Evolutionary conservation across 345 rosid species (phyloP).

Genomic region (Sisymbrium altissimum): DNA sequence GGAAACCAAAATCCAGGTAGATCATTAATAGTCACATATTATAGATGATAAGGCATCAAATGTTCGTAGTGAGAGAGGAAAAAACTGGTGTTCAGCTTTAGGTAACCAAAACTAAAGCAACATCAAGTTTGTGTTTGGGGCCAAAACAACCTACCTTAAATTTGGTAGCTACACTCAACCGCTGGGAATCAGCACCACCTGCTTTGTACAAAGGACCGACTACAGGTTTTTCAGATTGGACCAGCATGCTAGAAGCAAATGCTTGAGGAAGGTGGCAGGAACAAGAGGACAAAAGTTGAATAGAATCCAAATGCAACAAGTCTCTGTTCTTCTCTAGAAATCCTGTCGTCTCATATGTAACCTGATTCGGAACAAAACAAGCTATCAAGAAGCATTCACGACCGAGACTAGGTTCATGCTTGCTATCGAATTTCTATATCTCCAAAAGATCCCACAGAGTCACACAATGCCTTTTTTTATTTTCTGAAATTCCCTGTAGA

Average conservation of each 20-base stretch:
- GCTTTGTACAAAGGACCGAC: slow-evolving; percentile 83
- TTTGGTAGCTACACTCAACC: slow-evolving; percentile 86
- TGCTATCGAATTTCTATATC: not conserved
- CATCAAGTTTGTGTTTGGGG: not conserved
- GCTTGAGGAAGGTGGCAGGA: slow-evolving; percentile 82
- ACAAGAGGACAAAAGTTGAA: slow-evolving; percentile 85
- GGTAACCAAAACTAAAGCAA: not conserved
- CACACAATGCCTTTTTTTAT: not conserved
- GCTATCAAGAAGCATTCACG: slow-evolving; percentile 24
- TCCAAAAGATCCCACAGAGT: not conserved
- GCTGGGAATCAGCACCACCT: slow-evolving; percentile 97
- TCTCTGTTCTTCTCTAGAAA: slow-evolving; percentile 98
- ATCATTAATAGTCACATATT: slow-evolving; percentile 17
- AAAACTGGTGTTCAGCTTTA: not conserved
- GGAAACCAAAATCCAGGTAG: slow-evolving; percentile 18
- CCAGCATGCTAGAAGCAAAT: slow-evolving; percentile 87
- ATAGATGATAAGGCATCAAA: slow-evolving; percentile 5
- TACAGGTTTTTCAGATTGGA: slow-evolving; percentile 72
- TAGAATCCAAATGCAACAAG: slow-evolving; percentile 86
- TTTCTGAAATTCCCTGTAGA: not conserved
- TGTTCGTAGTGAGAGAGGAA: not conserved
- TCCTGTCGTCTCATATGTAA: slow-evolving; percentile 86
- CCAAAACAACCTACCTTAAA: slow-evolving; percentile 62
- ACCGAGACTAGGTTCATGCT: slow-evolving; percentile 2
- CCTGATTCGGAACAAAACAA: slow-evolving; percentile 50